Evolutionary conservation across 1,284 basidiomycete genomes (phyloP), one percentile per base, ranked within the genome.

Genomic region (Neolentinus lepideus): DNA sequence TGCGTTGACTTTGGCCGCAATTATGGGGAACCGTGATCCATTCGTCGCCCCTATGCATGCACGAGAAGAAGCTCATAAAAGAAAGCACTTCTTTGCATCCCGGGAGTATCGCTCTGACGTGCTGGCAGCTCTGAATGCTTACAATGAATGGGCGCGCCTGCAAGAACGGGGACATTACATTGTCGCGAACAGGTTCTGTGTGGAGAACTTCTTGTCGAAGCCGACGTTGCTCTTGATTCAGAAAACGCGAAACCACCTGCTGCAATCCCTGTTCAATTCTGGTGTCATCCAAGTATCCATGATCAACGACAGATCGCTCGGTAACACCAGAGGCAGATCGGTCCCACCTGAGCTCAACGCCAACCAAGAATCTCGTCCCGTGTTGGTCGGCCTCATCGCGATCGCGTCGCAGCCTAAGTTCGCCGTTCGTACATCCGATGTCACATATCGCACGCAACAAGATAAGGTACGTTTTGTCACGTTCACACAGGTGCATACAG

Each of bases 351-450:
- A 83, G 60, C 71, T 96, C 57, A 92, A 91, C 65, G 75, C 72
- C 60, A 92, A 98, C 66, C 81, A 81, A 31, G 77, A 89, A 54
- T 91, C 85, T 43, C 69, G 86, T 4, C 89, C 95, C 14, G 70
- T 98, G n/a, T 74, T 97, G 19, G 85, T 90, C 11, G 92, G 90
- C 1, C 75, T 98, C 54, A 89, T 98, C 62, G 85, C 94, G 2
- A 83, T 93, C 54, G 92, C 92, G 0, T 84, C 83, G 0, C 92
- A 94, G 61, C 95, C 95, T n/a, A 96, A 97, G 69, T 97, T 94
- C 72, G 94, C 92, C 1, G 83, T 98, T 54, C 77, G 89, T 35
- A 84, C 81, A n/a, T 81, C 83, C 4, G 86, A 89, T 52, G 87
- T 80, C 67, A 77, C 76, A 1, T 87, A 88, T 62, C 79, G 92